A percentile compares a stretch with the other conserved stretches of the same genome.
phyloP scores from a whole-genome alignment of 768 basidiomycete genomes.

The Suillus weaverae region DNA sequence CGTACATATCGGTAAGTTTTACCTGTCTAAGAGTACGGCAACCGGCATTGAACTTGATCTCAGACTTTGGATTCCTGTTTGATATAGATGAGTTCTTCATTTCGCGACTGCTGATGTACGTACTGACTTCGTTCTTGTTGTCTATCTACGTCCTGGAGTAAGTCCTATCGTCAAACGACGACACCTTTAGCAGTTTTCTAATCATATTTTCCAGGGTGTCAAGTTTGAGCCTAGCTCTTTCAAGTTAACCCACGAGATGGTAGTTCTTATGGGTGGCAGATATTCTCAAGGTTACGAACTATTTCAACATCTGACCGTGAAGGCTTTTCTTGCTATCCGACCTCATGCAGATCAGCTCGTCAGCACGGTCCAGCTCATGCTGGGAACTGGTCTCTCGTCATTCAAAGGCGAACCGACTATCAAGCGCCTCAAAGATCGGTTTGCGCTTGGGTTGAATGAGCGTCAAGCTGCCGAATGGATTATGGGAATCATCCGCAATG shows the following conservation, averaged over 20 bases:
- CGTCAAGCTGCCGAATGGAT: conserved; percentile 93
- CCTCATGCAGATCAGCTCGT: conserved; percentile 90
- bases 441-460: conserved; percentile 79
- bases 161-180: conserved; percentile 22
- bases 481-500: conserved; percentile 85
- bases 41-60: not conserved
- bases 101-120: conserved; percentile 9
- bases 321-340: conserved; percentile 96
- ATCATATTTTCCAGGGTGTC: conserved; percentile 65
- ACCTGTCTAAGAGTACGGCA: not conserved
- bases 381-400: conserved; percentile 90
- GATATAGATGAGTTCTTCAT: conserved; percentile 91
- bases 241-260: conserved; percentile 99
- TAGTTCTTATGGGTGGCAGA: conserved; percentile 93
- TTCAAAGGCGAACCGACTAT: conserved; percentile 98
- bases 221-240: conserved; percentile 99
- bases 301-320: conserved; percentile 91
- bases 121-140: conserved; percentile 29
- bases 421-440: conserved; percentile 81
- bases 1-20: conserved; percentile 80
- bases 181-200: not conserved
- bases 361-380: conserved; percentile 88
- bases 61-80: conserved; percentile 94
- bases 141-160: conserved; percentile 58
- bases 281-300: conserved; percentile 92